Evolutionary conservation across 2,329 filamentous ascomycete species (phyloP).

Genomic region (Claviceps sorghi): DNA sequence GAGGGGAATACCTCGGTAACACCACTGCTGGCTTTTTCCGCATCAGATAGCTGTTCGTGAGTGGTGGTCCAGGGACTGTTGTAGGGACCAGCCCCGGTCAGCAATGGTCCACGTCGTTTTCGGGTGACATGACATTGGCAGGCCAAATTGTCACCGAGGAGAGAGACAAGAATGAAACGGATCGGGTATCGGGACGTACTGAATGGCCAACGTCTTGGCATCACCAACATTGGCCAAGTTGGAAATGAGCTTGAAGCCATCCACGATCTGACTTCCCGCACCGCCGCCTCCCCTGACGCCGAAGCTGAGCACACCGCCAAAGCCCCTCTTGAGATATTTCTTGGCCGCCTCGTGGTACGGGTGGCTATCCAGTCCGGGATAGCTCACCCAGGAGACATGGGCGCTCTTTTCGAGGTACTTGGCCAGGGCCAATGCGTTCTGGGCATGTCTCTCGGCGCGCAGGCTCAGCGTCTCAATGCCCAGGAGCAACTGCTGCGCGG

Average conservation of each 20-base stretch:
- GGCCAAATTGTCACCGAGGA: background rate
- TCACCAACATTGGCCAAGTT: slow-evolving; percentile 95
- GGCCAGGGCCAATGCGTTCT: slow-evolving; percentile 69
- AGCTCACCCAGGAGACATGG: slow-evolving; percentile 85
- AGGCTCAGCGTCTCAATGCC: slow-evolving; percentile 83
- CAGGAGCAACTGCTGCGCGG: slow-evolving; percentile 78
- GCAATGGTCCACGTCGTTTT: background rate
- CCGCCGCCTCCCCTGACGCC: slow-evolving; percentile 77
- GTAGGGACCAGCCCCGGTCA: background rate
- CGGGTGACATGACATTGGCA: background rate
- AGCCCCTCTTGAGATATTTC: slow-evolving; percentile 73
- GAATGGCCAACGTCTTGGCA: slow-evolving; percentile 86
- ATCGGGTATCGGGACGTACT: no score
- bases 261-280: slow-evolving; percentile 79
- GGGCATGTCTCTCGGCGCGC: slow-evolving; percentile 71
- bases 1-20: slow-evolving; percentile 54
- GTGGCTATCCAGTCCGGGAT: slow-evolving; percentile 76
- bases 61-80: slow-evolving; percentile 73
- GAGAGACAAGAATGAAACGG: background rate
- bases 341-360: slow-evolving; percentile 66
- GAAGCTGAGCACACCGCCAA: slow-evolving; percentile 82
- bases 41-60: slow-evolving; percentile 75
- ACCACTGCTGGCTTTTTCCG: slow-evolving; percentile 68
- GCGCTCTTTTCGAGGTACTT: slow-evolving; percentile 70
- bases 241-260: slow-evolving; percentile 87